These are phyloP conservation scores for Boletus sp. DNA, from an alignment of 1,284 basidiomycete species.

Conservation along the genomic window DNA sequence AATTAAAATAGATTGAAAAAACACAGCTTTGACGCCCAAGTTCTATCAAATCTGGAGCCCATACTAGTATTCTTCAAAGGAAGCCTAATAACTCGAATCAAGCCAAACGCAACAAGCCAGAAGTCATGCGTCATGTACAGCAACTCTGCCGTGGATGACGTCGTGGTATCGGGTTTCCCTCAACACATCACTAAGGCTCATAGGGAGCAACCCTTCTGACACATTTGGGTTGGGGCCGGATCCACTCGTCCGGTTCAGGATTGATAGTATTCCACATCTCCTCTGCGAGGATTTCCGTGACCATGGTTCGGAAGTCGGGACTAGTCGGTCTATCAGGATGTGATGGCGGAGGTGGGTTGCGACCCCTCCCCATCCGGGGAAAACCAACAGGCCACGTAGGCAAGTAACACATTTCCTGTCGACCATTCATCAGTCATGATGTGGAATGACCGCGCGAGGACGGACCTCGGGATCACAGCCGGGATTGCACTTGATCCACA, in stretches of 20 bases:
- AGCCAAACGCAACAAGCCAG: neutral
- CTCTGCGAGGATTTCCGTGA: too few species aligned
- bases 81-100: neutral
- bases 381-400: conserved; percentile 8
- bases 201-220: conserved; percentile 17
- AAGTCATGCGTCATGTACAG: too few species aligned
- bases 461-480: conserved; percentile 36
- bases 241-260: conserved; percentile 17
- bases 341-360: neutral
- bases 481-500: conserved; percentile 40
- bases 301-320: too few species aligned
- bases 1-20: too few species aligned
- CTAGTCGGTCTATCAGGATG: neutral
- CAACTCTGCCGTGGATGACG: too few species aligned
- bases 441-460: neutral
- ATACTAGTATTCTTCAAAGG: too few species aligned
- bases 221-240: conserved; percentile 27
- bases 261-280: too few species aligned
- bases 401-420: too few species aligned
- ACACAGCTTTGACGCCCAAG: too few species aligned
- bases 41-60: too few species aligned
- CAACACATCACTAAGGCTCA: neutral
- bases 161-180: neutral
- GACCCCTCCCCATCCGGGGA: neutral
- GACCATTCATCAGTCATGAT: neutral